A percentile compares a stretch with the other conserved stretches of the same genome.
Conservation (phyloP, 495 filamentous ascomycete species). For the Aspergillus asperescens region DNA sequence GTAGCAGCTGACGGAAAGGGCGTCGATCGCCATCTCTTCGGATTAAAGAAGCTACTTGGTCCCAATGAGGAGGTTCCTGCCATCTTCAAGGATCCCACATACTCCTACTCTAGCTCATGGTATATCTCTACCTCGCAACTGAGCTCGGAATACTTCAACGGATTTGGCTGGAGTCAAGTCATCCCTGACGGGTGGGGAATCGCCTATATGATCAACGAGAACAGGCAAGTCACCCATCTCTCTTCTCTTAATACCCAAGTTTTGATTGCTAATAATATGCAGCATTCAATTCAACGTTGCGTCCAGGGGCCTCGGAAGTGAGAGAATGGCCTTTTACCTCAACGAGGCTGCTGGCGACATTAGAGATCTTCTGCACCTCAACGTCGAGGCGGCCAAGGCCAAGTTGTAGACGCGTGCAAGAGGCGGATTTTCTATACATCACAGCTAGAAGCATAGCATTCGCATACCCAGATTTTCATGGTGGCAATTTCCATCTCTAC, state of each 20-base stretch:
- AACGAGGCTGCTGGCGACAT: constrained; percentile 89
- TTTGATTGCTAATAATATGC: constrained; percentile 19
- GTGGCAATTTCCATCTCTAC: too few species aligned
- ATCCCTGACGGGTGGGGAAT: constrained; percentile 94
- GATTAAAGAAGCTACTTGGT: constrained; percentile 82
- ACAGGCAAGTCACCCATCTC: constrained; percentile 45
- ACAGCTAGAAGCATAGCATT: too few species aligned
- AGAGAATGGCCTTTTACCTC: constrained; percentile 90
- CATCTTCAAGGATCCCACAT: constrained; percentile 82
- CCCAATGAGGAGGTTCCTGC: constrained; percentile 76
- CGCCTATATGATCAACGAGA: constrained; percentile 99
- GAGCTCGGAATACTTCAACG: constrained; percentile 95
- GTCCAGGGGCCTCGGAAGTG: constrained; percentile 81
- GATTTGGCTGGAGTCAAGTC: constrained; percentile 99
- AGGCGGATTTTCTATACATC: too few species aligned
- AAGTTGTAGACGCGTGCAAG: too few species aligned
- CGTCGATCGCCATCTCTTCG: constrained; percentile 93
- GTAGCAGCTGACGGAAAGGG: constrained; percentile 87
- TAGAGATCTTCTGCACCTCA: constrained; percentile 74
- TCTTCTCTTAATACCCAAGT: background rate
- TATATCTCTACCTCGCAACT: constrained; percentile 83
- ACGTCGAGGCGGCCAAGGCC: constrained; percentile 67
- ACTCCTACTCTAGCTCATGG: constrained; percentile 78
- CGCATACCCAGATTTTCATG: too few species aligned
- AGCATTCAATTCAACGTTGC: constrained; percentile 98